These are phyloP conservation scores for Kandelia obovata DNA, from an alignment of 345 rosid genomes.

Conservation along the genomic window DNA sequence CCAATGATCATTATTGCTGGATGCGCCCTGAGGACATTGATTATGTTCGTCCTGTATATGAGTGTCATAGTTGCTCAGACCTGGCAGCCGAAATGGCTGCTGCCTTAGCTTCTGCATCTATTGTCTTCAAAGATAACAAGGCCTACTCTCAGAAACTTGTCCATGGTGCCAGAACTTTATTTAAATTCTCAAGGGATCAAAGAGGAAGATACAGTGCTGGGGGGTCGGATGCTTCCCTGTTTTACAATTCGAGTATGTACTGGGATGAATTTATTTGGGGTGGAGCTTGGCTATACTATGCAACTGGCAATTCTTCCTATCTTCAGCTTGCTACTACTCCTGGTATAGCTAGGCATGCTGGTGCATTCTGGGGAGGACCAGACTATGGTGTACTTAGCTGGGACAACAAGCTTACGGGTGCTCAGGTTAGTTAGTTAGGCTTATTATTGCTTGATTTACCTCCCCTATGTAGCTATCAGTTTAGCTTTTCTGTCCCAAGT, in stretches of 20 bases:
- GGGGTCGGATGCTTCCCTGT: constrained; percentile 49
- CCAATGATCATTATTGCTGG: constrained; percentile 97
- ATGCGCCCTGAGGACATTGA: constrained; percentile 99
- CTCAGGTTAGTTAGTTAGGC: constrained; percentile 54
- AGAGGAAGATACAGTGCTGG: constrained; percentile 86
- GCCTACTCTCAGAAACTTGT: constrained; percentile 91
- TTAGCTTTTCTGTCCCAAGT: not conserved
- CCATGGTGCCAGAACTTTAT: constrained; percentile 79
- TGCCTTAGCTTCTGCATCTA: constrained; percentile 88
- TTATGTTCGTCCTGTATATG: constrained; percentile 59
- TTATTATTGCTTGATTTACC: not conserved
- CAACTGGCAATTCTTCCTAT: constrained; percentile 79
- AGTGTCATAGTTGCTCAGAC: constrained; percentile 80
- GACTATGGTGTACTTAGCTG: constrained; percentile 88
- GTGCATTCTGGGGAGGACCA: constrained; percentile 88
- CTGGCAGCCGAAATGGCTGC: constrained; percentile 99
- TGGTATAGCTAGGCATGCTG: constrained; percentile 79
- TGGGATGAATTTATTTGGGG: constrained; percentile 98
- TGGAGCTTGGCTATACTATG: constrained; percentile 90
- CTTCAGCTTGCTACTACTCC: constrained; percentile 73
- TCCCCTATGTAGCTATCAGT: not conserved
- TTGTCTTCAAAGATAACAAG: constrained; percentile 90
- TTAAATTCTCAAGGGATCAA: constrained; percentile 60
- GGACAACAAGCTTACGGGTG: constrained; percentile 98
- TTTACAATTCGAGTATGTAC: constrained; percentile 81